Base-by-base conservation (phyloP, 805 yeast genomes). In the Wickerhamomyces hampshirensis region DNA sequence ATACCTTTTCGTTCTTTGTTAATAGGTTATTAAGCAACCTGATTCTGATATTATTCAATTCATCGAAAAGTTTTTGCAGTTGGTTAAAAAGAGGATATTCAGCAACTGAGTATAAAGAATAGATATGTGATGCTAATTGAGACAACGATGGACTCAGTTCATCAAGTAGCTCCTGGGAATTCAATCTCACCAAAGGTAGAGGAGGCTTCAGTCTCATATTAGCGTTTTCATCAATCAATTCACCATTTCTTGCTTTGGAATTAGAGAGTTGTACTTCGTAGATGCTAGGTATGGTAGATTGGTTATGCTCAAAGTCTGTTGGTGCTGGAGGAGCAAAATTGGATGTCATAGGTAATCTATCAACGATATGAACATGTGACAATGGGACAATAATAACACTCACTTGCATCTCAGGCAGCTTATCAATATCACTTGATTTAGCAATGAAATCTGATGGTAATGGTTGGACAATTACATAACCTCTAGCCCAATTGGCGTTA, bases 401-500 rank as follows among this genome's bases (percentile, higher is more conserved):
- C 28, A 73, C 59, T 33, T 68, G 70, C 36, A 66, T 62, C 28
- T 74, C 79, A 0, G 88, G 87, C 35, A 83, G 62, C 37, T 73
- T 75, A 35, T 80, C 84, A 44, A 77, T 64, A 45, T 75, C 73
- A 18, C 76, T 71, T 1, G 62, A 53, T 38, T 77, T 69, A 11
- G 83, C 75, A 26, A 80, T 71, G 57, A 77, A 82, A 52, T 80
- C 86, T 23, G 75, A 69, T 1, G 91, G 91, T 36, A 77, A 62
- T 6, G 94, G 89, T 40, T 77, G 71, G 26, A 80, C 64, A 24
- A 82, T 62, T 4, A 75, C 68, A 56, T 87, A 86, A 10, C 88
- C 95, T 48, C 95, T 69, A 17, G 79, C 86, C 95, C 95, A 87
- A 43, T 71, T 71, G 15, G 68, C 67, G 28, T 62, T 58, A 57